Conservation (phyloP, 2,329 filamentous ascomycete species). For the Rhinocladiella mackenziei region DNA sequence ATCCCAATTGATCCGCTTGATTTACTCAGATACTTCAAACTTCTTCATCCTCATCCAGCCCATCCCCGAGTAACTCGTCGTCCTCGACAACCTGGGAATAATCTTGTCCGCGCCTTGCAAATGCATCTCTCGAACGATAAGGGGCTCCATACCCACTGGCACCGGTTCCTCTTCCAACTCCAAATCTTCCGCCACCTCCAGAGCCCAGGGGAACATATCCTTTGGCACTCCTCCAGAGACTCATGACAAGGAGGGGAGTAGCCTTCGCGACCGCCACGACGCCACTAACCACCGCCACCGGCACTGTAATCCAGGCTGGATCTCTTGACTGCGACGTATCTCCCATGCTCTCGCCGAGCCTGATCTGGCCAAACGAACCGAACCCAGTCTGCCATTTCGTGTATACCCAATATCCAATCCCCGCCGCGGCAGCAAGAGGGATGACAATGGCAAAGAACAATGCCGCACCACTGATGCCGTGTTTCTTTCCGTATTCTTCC, state of each 20-base stretch:
- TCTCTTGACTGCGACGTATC: constrained; percentile 51
- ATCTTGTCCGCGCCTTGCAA: constrained; percentile 79
- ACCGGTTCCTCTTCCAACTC: constrained; percentile 42
- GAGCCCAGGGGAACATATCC: constrained; percentile 51
- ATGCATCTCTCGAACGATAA: constrained; percentile 85
- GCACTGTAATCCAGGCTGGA: constrained; percentile 73
- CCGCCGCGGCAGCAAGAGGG: constrained; percentile 67
- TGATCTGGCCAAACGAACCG: constrained; percentile 86
- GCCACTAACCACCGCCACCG: constrained; percentile 74
- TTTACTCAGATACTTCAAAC: no score
- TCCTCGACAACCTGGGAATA: constrained; percentile 79
- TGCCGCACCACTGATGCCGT: constrained; percentile 64
- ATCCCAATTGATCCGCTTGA: no score
- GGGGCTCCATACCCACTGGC: constrained; percentile 45
- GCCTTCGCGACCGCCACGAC: constrained; percentile 70
- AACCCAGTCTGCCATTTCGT: constrained; percentile 59
- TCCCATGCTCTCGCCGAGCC: constrained; percentile 65
- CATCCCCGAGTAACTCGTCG: constrained; percentile 88
- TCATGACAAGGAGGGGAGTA: constrained; percentile 66
- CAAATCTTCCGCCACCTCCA: constrained; percentile 40
- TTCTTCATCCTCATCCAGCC: constrained; percentile 78
- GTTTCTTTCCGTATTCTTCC: constrained; percentile 72
- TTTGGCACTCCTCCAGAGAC: constrained; percentile 65
- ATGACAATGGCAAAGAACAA: constrained; percentile 83
- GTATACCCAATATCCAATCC: constrained; percentile 70